phyloP scores from a whole-genome alignment of 1,139 yeast species.

The Yamadazyma triangularis region DNA sequence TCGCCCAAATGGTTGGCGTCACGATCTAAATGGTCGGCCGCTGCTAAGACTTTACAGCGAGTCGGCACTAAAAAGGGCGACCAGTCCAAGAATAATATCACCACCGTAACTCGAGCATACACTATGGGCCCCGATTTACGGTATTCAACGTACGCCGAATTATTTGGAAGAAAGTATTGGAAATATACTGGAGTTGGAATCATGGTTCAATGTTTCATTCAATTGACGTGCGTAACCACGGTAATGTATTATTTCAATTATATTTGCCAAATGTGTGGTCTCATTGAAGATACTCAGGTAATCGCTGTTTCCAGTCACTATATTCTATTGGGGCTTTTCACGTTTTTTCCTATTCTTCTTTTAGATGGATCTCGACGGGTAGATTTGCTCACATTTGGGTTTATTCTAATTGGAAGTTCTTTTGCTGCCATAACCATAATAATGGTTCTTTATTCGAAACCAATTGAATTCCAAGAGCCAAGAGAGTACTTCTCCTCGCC shows the following conservation, averaged over 20 bases:
- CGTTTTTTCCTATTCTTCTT: slow-evolving; percentile 22
- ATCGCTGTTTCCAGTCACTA: slow-evolving; percentile 20
- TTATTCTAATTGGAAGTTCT: slow-evolving; percentile 31
- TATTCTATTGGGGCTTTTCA: slow-evolving; percentile 18
- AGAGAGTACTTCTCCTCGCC: slow-evolving; percentile 7
- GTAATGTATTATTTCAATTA: slow-evolving; percentile 22
- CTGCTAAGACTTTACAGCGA: slow-evolving; percentile 20
- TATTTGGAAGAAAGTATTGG: slow-evolving; percentile 19
- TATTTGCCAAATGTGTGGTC: slow-evolving; percentile 28
- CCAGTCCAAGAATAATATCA: slow-evolving; percentile 12
- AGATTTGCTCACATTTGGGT: slow-evolving; percentile 43
- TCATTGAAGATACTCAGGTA: slow-evolving; percentile 13
- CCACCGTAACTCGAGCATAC: slow-evolving; percentile 23
- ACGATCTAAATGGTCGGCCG: slow-evolving; percentile 26
- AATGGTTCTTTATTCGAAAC: slow-evolving; percentile 25
- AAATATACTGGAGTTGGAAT: slow-evolving; percentile 20
- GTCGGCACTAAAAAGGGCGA: slow-evolving; percentile 10
- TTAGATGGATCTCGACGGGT: slow-evolving; percentile 45
- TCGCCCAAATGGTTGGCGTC: slow-evolving; percentile 36
- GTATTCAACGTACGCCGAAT: slow-evolving; percentile 16
- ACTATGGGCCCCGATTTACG: slow-evolving; percentile 18
- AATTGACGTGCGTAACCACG: slow-evolving; percentile 19
- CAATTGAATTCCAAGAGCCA: slow-evolving; percentile 1
- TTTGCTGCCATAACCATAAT: slow-evolving; percentile 32
- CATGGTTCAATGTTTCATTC: slow-evolving; percentile 22